Evolutionary conservation across 441 rosid species (phyloP), one percentile per base, ranked within the genome.

Genomic region (Lepidium campestre): DNA sequence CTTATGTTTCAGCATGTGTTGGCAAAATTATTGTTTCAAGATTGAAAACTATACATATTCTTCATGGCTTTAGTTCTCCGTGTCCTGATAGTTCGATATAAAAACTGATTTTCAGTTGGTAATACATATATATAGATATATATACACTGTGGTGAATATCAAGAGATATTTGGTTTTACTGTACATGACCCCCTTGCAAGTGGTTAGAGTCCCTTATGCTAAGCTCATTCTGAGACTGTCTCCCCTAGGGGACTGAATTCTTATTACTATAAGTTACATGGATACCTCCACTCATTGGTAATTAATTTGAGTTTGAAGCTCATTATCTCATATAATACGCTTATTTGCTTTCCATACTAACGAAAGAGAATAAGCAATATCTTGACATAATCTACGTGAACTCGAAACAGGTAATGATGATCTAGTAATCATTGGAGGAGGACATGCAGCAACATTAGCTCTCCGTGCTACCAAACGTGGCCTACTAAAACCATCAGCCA

Each of bases 361-460:
- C 52, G 45, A 35, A 48, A 36, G 40, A 45, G 36, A 50, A 53
- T 44, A 35, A 22, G 59, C 31, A 29, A 17, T 49, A 36, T 44
- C 31, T 65, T 77, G 55, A 70, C 54, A 60, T 6, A 63, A 57
- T 63, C 8, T 23, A n/a, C 66, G 34, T 60, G 35, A 34, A 13
- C 18, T 22, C 42, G 44, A 57, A 72, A 29, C 83, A 83, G 97
- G 76, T 75, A 79, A 82, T 35, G 89, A 81, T 62, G 92, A 74
- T 48, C 66, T 87, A 67, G 83, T 88, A 45, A 73, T 90, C 62
- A 78, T 88, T 56, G 98, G 96, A 61, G 93, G 96, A 54, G 97
- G 96, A 29, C 96, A 88, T 83, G 97, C 94, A 52, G 89, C 97
- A 65, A 86, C 94, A 57, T 56, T 86, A 46, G 70, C 79, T 31